These are phyloP conservation scores for Bothriochloa decipiens DNA, from an alignment of 176 grass and related monocot genomes.

Conservation along the genomic window DNA sequence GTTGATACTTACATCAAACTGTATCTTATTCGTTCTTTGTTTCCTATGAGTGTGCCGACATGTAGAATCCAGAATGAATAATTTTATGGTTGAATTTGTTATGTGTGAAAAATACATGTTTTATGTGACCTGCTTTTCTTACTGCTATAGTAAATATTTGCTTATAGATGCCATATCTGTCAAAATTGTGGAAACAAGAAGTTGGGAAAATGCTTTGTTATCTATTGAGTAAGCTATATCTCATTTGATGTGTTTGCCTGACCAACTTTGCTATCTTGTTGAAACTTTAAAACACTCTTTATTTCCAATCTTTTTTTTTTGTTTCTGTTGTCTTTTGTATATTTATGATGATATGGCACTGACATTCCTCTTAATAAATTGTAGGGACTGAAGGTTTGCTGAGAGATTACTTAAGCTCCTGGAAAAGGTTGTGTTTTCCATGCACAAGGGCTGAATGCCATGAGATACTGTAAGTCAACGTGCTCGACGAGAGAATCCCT, in stretches of 20 bases:
- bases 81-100: neutral
- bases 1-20: neutral
- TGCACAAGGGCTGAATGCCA: conserved; percentile 9
- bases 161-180: neutral
- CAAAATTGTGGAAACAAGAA: neutral
- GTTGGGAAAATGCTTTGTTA: neutral
- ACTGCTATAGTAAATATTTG: neutral
- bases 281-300: neutral
- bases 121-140: neutral
- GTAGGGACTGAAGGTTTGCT: conserved; percentile 46
- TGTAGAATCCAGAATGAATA: neutral
- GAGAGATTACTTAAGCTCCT: conserved; percentile 8
- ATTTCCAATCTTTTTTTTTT: neutral
- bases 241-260: neutral
- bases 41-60: neutral
- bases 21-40: neutral
- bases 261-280: neutral
- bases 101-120: neutral
- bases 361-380: conserved; percentile 28
- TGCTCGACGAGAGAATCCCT: neutral
- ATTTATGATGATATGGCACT: conserved; percentile 6
- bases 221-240: neutral
- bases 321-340: neutral
- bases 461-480: conserved; percentile 21
- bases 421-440: neutral